Conservation (phyloP, 257 asterid species). For the Mitragyna speciosa region DNA sequence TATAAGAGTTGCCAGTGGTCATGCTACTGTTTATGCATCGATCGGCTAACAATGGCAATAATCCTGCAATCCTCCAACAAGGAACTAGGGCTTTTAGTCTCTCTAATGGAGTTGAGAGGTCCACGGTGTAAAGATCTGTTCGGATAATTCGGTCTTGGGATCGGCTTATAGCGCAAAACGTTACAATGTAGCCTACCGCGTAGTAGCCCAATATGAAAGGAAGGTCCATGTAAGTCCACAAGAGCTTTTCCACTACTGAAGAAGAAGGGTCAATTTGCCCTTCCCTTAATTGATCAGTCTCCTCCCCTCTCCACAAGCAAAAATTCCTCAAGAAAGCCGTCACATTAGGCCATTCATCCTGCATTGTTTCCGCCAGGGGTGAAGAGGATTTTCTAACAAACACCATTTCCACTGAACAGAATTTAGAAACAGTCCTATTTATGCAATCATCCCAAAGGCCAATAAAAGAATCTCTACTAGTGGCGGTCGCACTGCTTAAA, state of each 20-base stretch:
- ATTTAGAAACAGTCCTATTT: slow-evolving; percentile 36
- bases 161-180: slow-evolving; percentile 46
- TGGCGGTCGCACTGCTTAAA: slow-evolving; percentile 22
- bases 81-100: slow-evolving; percentile 47
- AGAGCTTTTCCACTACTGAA: slow-evolving; percentile 38
- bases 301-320: slow-evolving; percentile 56
- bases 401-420: slow-evolving; percentile 41
- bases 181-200: slow-evolving; percentile 41
- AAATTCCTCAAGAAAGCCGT: slow-evolving; percentile 37
- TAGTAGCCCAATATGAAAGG: slow-evolving; percentile 48
- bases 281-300: slow-evolving; percentile 41
- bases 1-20: slow-evolving; percentile 3
- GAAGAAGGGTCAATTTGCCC: slow-evolving; percentile 42
- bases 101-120: slow-evolving; percentile 37
- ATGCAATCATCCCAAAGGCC: slow-evolving; percentile 53
- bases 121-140: slow-evolving; percentile 44
- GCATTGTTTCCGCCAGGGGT: slow-evolving; percentile 22
- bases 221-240: slow-evolving; percentile 43
- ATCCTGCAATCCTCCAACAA: slow-evolving; percentile 45
- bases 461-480: slow-evolving; percentile 37
- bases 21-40: slow-evolving; percentile 20
- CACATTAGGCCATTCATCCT: slow-evolving; percentile 48
- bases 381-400: slow-evolving; percentile 34
- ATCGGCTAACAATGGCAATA: slow-evolving; percentile 41
- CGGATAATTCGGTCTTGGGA: slow-evolving; percentile 40